Evolutionary conservation across 768 basidiomycete species (phyloP), one percentile per base, ranked within the genome.

Genomic region (Suillus plorans): DNA sequence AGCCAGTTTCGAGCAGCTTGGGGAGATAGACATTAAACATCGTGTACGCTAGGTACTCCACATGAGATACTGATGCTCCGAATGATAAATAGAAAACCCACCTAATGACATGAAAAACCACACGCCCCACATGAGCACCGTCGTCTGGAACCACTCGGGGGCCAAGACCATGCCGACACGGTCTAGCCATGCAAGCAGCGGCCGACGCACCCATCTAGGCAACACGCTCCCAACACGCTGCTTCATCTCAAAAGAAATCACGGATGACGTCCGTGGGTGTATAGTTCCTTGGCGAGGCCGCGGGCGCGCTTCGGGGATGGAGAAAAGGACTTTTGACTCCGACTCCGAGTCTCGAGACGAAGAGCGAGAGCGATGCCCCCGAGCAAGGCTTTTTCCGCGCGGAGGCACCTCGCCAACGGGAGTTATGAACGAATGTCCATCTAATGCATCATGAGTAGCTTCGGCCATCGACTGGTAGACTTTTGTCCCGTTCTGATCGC

Each of bases 11-110:
- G 44, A 97, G 78, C 13, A 95, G 79, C 71, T 93, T 96, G 0
- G 95, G 95, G 22, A 95, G 82, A 72, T 86, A 97, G 34, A 95
- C 92, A 72, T 96, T 97, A 77, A 97, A 96, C 89, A 97, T 94
- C 2, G 92, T 95, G 70, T 88, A 94, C 0, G 87, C 91, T 92
- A 16, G 53, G 20, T n/a, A 25, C 36, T 31, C 45, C n/a, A 50
- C 55, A 62, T 45, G 37, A 58, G 8, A 9, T 14, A 18, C 37
- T 16, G 37, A 25, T 9, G 39, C 16, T 39, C 9, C 57, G 1
- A 9, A 25, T 36, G 25, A 44, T 3, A 3, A 59, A 28, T 16
- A 50, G 14, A 71, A 7, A 28, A 71, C 88, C 61, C 66, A 90
- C 92, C 94, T 20, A 94, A 81, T 0, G 90, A 84, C 86, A 94